Conservation (phyloP, 1,284 basidiomycete genomes). For the Microbotryum violaceum region DNA sequence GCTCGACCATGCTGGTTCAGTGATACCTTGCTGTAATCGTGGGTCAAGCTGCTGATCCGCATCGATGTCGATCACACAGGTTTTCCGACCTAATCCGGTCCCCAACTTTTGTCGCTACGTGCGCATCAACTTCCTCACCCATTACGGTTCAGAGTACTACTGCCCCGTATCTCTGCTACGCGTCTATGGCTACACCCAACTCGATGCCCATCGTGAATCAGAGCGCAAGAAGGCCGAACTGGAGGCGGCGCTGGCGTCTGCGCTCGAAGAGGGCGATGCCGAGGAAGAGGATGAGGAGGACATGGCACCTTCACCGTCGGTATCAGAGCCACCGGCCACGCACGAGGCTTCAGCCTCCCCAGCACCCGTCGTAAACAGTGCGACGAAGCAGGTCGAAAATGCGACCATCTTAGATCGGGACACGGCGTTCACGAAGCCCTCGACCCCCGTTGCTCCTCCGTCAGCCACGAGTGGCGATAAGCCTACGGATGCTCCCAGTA, state of each 20-base stretch:
- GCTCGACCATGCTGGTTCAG: no score
- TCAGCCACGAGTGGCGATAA: no score
- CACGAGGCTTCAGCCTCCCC: no score
- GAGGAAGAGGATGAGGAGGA: constrained; percentile 46
- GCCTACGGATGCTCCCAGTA: no score
- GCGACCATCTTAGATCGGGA: no score
- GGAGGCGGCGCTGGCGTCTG: constrained; percentile 26
- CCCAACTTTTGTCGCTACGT: constrained; percentile 82
- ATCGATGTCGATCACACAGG: constrained; percentile 44
- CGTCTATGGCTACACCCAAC: constrained; percentile 91
- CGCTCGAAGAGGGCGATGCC: constrained; percentile 32
- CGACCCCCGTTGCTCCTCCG: no score
- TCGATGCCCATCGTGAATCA: constrained; percentile 92
- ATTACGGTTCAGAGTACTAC: constrained; percentile 93
- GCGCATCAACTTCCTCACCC: constrained; percentile 86
- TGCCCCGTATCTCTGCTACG: constrained; percentile 88
- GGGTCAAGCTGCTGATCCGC: no score
- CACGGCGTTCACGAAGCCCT: no score
- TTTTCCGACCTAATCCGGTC: constrained; percentile 63
- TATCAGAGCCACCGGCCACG: no score
- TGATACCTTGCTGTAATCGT: no score
- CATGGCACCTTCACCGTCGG: constrained; percentile 28
- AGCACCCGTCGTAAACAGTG: not conserved
- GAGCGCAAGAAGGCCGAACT: constrained; percentile 38
- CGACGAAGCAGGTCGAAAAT: constrained; percentile 1